Evolutionary conservation across 768 basidiomycete genomes (phyloP).

Genomic region (Kwoniella dejecticola): DNA sequence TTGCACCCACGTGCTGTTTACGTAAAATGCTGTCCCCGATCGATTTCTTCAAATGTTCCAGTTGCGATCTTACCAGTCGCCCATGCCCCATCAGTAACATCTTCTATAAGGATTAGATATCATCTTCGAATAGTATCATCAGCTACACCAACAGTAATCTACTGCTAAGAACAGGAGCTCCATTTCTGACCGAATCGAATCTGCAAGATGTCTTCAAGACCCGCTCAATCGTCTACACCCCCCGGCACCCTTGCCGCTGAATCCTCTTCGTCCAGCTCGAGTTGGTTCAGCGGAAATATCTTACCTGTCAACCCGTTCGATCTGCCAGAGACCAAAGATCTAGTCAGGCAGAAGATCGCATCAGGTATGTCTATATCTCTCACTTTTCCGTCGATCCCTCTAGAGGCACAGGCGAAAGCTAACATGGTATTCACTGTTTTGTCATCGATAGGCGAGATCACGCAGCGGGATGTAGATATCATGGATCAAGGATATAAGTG

Average conservation of each 20-base stretch:
- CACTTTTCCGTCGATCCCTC: no score
- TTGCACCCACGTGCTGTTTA: no score
- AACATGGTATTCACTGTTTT: not conserved
- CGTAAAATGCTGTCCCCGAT: no score
- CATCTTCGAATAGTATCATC: not conserved
- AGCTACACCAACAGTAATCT: not conserved
- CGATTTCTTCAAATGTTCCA: not conserved
- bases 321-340: constrained; percentile 20
- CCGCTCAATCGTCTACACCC: not conserved
- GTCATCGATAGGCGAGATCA: constrained; percentile 15
- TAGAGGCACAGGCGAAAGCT: not conserved
- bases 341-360: constrained; percentile 21
- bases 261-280: constrained; percentile 10
- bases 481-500: constrained; percentile 26
- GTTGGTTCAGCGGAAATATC: constrained; percentile 19
- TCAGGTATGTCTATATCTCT: constrained; percentile 8
- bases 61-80: no score
- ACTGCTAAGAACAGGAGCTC: no score
- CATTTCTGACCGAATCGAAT: not conserved
- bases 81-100: no score
- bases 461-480: constrained; percentile 16
- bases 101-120: not conserved
- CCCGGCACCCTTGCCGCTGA: constrained; percentile 2
- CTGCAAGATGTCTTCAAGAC: not conserved
- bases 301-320: constrained; percentile 22